Percentiles rank a stretch among this genome's conserved stretches.
Conservation (phyloP, 495 filamentous ascomycete genomes). For the Podospora didyma region DNA sequence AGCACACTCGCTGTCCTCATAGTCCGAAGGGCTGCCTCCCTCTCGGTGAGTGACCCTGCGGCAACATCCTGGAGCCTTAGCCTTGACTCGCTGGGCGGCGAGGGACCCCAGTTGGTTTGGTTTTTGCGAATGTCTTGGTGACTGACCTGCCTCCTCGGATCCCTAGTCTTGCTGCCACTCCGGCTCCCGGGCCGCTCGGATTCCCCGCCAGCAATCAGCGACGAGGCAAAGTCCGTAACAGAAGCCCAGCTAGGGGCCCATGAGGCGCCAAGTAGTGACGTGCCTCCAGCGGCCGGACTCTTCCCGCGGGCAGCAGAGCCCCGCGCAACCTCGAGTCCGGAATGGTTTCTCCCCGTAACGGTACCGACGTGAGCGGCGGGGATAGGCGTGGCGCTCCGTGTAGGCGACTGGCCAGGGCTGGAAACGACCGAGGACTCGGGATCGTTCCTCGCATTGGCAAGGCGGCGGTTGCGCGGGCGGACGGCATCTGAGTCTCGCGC, state of each 20-base stretch:
- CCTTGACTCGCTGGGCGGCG: slow-evolving; percentile 29
- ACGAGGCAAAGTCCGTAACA: slow-evolving; percentile 40
- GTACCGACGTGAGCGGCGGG: slow-evolving; percentile 35
- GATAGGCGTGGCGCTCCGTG: slow-evolving; percentile 38
- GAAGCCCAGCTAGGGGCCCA: slow-evolving; percentile 47
- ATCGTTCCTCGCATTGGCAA: slow-evolving; percentile 8
- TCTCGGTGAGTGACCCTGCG: slow-evolving; percentile 42
- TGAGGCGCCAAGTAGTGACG: slow-evolving; percentile 34
- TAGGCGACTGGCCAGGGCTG: slow-evolving; percentile 23
- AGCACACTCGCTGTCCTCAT: slow-evolving; percentile 46
- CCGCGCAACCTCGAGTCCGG: slow-evolving; percentile 25
- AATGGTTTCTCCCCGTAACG: slow-evolving; percentile 30
- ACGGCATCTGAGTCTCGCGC: slow-evolving; percentile 19
- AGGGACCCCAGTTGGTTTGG: slow-evolving; percentile 36
- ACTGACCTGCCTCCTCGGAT: slow-evolving; percentile 22
- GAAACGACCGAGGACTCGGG: slow-evolving; percentile 14
- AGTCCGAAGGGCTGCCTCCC: slow-evolving; percentile 44
- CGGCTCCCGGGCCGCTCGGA: slow-evolving; percentile 29
- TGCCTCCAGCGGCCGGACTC: slow-evolving; percentile 29
- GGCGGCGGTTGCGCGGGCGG: slow-evolving; percentile 31
- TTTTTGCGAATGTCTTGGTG: background rate
- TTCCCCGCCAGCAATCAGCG: slow-evolving; percentile 33
- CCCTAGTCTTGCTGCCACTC: slow-evolving; percentile 17
- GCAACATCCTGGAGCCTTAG: slow-evolving; percentile 42
- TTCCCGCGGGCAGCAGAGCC: slow-evolving; percentile 24